Evolutionary conservation across 306 rosid genomes (phyloP).

Genomic region (Castanopsis chinensis): DNA sequence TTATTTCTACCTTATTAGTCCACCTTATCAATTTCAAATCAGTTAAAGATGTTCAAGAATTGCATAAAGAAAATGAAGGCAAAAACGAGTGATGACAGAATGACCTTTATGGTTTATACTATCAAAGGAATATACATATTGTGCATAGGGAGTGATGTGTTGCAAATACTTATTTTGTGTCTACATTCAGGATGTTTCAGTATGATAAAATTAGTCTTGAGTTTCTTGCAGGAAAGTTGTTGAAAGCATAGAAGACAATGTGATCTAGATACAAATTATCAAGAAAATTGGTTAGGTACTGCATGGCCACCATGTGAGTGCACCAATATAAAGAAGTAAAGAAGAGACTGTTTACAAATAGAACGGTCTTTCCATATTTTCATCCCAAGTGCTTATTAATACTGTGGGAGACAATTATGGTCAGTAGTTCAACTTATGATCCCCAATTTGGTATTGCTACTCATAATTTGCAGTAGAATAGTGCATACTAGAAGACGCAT

Average conservation of each 20-base stretch:
- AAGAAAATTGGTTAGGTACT: no score
- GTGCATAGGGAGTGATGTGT: conserved; percentile 33
- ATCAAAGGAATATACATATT: background rate
- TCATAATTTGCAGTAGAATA: no score
- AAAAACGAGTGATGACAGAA: conserved; percentile 22
- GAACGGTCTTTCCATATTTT: no score
- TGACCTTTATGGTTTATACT: conserved; percentile 14
- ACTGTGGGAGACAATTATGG: no score
- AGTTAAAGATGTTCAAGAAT: conserved; percentile 28
- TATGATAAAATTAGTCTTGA: conserved; percentile 16
- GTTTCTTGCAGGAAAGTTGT: conserved; percentile 21
- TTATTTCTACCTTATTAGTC: conserved; percentile 5
- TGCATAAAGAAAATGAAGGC: conserved; percentile 18
- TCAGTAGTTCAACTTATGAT: no score
- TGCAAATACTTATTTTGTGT: conserved; percentile 13
- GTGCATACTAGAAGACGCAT: no score
- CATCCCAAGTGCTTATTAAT: no score
- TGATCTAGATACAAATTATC: background rate
- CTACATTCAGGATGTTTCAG: background rate
- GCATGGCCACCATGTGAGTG: no score
- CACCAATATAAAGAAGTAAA: no score
- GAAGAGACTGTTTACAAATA: no score
- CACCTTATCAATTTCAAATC: conserved; percentile 23
- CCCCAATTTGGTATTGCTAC: no score
- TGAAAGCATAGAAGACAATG: background rate